Base-by-base conservation (phyloP, 768 basidiomycete species). In the Xerocomus potaroensis region DNA sequence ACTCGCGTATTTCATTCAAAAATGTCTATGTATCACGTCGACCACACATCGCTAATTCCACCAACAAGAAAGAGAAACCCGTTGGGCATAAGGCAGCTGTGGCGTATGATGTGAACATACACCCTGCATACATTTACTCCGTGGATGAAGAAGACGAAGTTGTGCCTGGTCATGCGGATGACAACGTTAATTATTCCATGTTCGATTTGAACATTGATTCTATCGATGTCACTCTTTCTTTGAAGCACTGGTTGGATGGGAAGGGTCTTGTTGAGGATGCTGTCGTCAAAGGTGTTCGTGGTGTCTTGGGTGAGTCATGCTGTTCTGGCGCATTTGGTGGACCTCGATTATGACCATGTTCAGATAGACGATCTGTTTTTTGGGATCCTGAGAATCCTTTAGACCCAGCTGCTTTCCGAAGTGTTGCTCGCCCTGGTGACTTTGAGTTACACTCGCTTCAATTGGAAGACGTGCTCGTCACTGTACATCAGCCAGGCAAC, bases 121-220 rank as follows among this genome's bases (percentile, higher is more conserved):
- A 90, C 58, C 85, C 87, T 1, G 79, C 81, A 0, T 81, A 84
- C 52, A 78, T 88, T 63, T 71, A 72, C 44, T 55, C 73, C 8
- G 73, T 70, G 8, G 87, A 86, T 6, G 84, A 87, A 4, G 84
- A 87, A 1, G 73, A 76, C 6, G 69, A 69, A 24, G 36, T 47
- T 0, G 27, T 36, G 1, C 45, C 65, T 54, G 46, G 52, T 50
- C 43, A 69, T 29, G 54, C 69, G 7, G 72, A 78, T 15, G 79
- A 85, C 48, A 80, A 87, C 50, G 58, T 62, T 41, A 89, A 91
- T 63, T 87, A 85, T 66, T 84, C 93, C 7, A 86, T 90, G 78
- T 97, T 95, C 56, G 94, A 98, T 64, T 66, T 99, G 50, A 91
- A 81, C 51, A 80, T 99, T 14, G 95, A 96, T 60, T 91, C 92